Percentiles rank a stretch among this genome's conserved stretches.
Conservation (phyloP, 768 basidiomycete genomes). For the Naganishia onofrii region DNA sequence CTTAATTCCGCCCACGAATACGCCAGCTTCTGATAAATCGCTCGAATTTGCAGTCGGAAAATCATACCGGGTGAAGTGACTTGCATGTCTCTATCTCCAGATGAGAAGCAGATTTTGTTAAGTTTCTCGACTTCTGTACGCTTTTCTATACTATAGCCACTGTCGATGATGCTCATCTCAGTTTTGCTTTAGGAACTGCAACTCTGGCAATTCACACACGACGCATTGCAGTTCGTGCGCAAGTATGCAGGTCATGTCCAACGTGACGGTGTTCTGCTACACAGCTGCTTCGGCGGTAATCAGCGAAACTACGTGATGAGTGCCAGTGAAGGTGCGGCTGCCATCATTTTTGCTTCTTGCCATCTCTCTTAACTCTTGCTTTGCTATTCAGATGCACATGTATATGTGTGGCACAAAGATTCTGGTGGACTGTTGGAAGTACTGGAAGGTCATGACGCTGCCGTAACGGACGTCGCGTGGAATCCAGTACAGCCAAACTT, state of each 20-base stretch:
- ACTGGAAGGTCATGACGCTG: constrained; percentile 79
- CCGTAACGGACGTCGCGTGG: constrained; percentile 96
- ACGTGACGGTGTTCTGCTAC: constrained; percentile 70
- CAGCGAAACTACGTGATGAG: constrained; percentile 85
- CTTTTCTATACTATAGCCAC: constrained; percentile 19
- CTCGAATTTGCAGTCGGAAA: constrained; percentile 32
- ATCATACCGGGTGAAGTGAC: constrained; percentile 66
- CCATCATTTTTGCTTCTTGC: not conserved
- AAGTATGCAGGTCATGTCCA: constrained; percentile 85
- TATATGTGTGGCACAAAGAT: constrained; percentile 94
- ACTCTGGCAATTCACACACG: constrained; percentile 73
- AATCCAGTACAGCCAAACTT: constrained; percentile 81
- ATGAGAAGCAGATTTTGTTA: constrained; percentile 81
- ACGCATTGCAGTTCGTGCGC: constrained; percentile 61
- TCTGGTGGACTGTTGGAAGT: constrained; percentile 78
- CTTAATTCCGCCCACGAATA: not conserved
- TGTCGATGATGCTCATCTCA: constrained; percentile 12
- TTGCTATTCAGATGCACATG: constrained; percentile 68
- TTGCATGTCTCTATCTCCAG: constrained; percentile 77
- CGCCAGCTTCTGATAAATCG: not conserved
- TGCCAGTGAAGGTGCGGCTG: constrained; percentile 81
- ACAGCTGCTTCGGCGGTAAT: constrained; percentile 88
- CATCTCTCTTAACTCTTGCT: constrained; percentile 20
- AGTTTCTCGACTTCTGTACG: constrained; percentile 83
- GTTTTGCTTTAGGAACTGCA: constrained; percentile 71